Base-by-base conservation (phyloP, 108 stramenopile species). In the Cyclotella sp. region DNA sequence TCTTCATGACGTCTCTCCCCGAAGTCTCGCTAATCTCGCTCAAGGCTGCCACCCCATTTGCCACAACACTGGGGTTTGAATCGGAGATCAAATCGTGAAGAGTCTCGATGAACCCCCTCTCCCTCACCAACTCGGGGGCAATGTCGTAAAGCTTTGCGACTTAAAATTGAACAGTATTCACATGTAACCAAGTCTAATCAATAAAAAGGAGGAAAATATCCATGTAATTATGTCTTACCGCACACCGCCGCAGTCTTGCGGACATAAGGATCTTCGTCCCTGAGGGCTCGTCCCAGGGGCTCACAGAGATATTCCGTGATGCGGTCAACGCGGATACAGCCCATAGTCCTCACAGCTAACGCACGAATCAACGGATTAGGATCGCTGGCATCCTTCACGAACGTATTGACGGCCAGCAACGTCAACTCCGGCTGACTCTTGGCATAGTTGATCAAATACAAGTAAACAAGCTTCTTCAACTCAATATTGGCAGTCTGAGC, bases 361-460 rank as follows among this genome's bases (percentile, higher is more conserved):
- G 99, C 99, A 18, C 99, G 98, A 74, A 99, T 98, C 55, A 99
- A 84, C 29, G 99, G 99, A 81, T 99, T 99, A 27, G 95, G 86
- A 86, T 99, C 97, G 69, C 84, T 93, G 21, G 98, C 96, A 82
- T 99, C 99, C 87, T 98, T 98, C 55, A 98, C 97, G 80, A 99
- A 99, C 30, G 98, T 98, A 78, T 99, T 99, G 66, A 99, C 99
- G n/a, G 99, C 99, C 74, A 99, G 72, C 34, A 99, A 75, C 28
- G 99, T 97, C 66, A 98, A 70, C 62, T 99, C 99, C 19, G 99
- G 99, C 70, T 99, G 97, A 26, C 91, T 93, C 89, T 99, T 99
- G 90, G 99, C 97, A 77, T 99, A 99, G 89, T 99, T 99, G 82
- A 99, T 99, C 46, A 99, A 84, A 78, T 99, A 99, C 45, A 99